These are phyloP conservation scores for Serendipita sp. DNA, from an alignment of 768 basidiomycete genomes.

Conservation along the genomic window DNA sequence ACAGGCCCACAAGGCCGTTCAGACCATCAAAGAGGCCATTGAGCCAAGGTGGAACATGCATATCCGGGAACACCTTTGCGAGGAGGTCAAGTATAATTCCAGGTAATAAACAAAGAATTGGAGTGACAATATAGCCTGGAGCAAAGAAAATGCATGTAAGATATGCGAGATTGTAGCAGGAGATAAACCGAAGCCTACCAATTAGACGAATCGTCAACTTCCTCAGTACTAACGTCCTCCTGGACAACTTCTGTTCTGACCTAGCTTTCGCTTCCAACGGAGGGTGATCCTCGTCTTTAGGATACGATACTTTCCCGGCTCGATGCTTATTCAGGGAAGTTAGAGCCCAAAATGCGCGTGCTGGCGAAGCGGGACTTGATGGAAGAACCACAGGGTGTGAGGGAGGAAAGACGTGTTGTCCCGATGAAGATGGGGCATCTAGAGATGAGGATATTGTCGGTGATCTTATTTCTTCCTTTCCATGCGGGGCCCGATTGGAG, in stretches of 20 bases:
- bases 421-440: neutral
- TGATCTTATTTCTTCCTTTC: no score
- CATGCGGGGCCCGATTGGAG: no score
- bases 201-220: constrained; percentile 1
- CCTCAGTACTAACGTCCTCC: neutral
- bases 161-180: neutral
- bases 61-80: neutral
- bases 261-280: neutral
- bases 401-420: neutral
- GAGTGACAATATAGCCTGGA: neutral
- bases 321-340: no score
- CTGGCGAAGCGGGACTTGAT: neutral
- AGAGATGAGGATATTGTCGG: no score
- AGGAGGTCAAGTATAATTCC: constrained; percentile 1
- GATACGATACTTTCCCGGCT: neutral
- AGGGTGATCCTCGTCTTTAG: neutral
- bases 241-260: neutral
- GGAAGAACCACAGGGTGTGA: neutral
- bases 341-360: no score
- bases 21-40: neutral
- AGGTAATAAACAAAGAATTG: neutral
- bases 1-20: neutral
- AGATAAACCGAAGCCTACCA: neutral
- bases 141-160: neutral
- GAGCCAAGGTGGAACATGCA: neutral